Evolutionary conservation across 1,284 basidiomycete species (phyloP), one percentile per base, ranked within the genome.

Genomic region (Cutaneotrichosporon sp.): DNA sequence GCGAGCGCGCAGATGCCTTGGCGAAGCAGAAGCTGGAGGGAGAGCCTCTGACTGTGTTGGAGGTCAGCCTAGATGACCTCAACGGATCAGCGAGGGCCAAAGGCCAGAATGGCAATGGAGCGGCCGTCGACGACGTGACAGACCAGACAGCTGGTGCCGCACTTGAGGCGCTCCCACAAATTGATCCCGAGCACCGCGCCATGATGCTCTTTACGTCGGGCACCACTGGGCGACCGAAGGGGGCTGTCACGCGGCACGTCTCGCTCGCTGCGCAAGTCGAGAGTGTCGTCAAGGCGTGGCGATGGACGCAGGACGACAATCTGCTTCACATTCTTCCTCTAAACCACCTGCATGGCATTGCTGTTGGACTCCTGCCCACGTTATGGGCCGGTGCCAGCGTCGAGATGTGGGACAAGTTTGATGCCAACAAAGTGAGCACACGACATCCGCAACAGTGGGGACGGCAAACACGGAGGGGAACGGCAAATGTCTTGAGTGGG

Each of bases 191-290:
- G 10, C 50, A 63, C 11, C 59, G 62, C 19, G 65, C 66, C 14
- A 68, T 74, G 62, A 72, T 74, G 67, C 61, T 74, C 12, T 74
- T 68, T 54, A 74, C 71, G 1, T 64, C 60, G 31, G 71, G 71
- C 4, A 68, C 67, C 27, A 72, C 68, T 10, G 71, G 71, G 4
- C 46, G 62, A 19, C 70, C 71, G 2, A 72, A 72, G 52, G 71
- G 71, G 17, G 71, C 70, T 0, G 67, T 71, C 6, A 69, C 70
- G 31, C 59, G 66, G 5, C 71, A 71, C 50, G 57, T 61, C 22
- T 62, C 69, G n/a, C 59, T 72, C 9, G 57, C 62, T 1, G 60
- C 62, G 3, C 71, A 74, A 51, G 61, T 65, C 9, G 56, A 56
- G 19, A 62, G 62, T 25, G 63, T 72, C 38, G 60, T 57, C 4